Base-by-base conservation (phyloP, 2,329 filamentous ascomycete genomes). In the Colletotrichum musicola region DNA sequence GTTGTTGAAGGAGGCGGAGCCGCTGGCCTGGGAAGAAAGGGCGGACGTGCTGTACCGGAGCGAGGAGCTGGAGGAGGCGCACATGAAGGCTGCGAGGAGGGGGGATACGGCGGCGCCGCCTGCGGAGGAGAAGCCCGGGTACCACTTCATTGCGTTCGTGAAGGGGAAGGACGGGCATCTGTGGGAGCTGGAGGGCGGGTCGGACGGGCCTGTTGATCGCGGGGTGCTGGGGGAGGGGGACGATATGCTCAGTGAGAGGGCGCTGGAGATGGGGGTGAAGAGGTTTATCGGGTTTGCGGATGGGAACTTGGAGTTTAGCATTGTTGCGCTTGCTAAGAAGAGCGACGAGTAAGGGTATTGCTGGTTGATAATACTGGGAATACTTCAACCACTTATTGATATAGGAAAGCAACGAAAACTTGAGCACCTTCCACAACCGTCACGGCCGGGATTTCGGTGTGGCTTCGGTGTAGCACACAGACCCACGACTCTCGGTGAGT, bases 81-180 rank as follows among this genome's bases (percentile, higher is more conserved):
- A 96, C 79, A 89, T 90, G 73, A 85, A 86, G 61, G 93, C 92
- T 5, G 93, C 92, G 4, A 81, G 81, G 2, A 79, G 84, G 47
- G 94, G 94, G 1, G 92, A 93, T 75, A 93, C 92, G 0, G 78
- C 78, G 14, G 87, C 91, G 1, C 91, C 91, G 1, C 75, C 81
- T 18, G 88, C 89, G 12, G 86, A 90, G 13, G 88, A 88, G 54
- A 83, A 84, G 35, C 82, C 89, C 1, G 91, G 92, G 51, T 83
- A 93, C 71, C 93, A 97, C 77, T 97, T 94, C 74, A 91, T 97
- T 46, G 92, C 92, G 49, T 96, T 95, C 76, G 90, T 95, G 56
- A 94, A 92, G 79, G 83, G 82, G 4, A 84, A 86, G 73, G 87
- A 91, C 62, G 85, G 87, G 6, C 83, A 83, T 63, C 76, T 97